These are phyloP conservation scores for Scheffersomyces segobiensis DNA, from an alignment of 1,139 yeast species.

Conservation along the genomic window DNA sequence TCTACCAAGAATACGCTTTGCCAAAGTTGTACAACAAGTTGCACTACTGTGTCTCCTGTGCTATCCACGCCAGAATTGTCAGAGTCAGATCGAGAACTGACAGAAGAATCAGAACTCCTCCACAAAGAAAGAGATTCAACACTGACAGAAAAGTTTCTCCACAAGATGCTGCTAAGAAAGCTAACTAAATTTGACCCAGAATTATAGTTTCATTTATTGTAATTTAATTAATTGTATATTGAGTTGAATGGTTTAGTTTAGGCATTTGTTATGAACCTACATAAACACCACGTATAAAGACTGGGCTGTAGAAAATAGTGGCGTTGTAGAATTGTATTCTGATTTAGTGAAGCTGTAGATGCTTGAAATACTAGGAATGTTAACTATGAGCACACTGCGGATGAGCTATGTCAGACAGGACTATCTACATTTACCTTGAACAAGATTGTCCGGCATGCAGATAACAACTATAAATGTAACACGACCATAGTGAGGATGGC, in stretches of 20 bases:
- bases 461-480: neutral
- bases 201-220: neutral
- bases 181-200: constrained; percentile 27
- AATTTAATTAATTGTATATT: neutral
- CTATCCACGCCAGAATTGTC: constrained; percentile 99
- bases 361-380: too few relatives aligned
- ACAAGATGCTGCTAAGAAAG: constrained; percentile 97
- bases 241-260: neutral
- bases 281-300: neutral
- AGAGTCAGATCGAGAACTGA: constrained; percentile 99
- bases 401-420: neutral
- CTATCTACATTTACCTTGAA: neutral
- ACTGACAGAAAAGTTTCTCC: constrained; percentile 96
- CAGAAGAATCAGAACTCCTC: constrained; percentile 99
- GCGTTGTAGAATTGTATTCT: too few relatives aligned
- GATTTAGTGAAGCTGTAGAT: too few relatives aligned
- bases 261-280: neutral
- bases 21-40: constrained; percentile 99
- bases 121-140: constrained; percentile 98
- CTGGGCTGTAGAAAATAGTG: neutral
- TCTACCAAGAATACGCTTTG: constrained; percentile 97
- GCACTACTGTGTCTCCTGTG: constrained; percentile 99
- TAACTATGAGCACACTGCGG: too few relatives aligned
- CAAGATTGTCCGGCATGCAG: neutral
- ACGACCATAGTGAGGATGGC: neutral